Evolutionary conservation across 73 alveolate species (phyloP), one percentile per base, ranked within the genome.

Genomic region (Loxodes magnus): DNA sequence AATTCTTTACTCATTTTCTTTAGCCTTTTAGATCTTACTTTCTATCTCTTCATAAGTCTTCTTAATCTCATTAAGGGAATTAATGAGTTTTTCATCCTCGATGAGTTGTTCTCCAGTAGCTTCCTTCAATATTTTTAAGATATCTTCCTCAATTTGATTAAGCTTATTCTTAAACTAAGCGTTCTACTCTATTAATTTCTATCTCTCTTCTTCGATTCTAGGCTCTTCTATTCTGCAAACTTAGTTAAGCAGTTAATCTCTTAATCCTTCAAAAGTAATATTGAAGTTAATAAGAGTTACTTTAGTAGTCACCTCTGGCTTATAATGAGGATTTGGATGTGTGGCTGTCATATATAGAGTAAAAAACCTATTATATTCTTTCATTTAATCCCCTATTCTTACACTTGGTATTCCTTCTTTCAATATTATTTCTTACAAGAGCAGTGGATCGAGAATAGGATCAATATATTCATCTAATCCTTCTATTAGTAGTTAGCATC

Each of bases 241-340:
- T 15, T 62, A 43, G 21, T 63, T 42, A 17, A 69, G 72, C 78
- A 69, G 46, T 25, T 69, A 52, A 4, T 65, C 89, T 64, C 81
- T 94, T 12, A 92, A 84, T 29, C 98, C 98, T 50, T 93, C 96
- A 57, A 70, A 87, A 0, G 99, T 96, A 48, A 90, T 98, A 85
- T 93, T 91, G 87, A 96, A 93, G 84, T 93, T 93, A 46, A 96
- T 77, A 87, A 93, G 77, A 36, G 92, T 88, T 42, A 96, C 98
- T 64, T 81, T 92, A 5, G 94, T 98, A 44, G 98, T 93, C 33
- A 93, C 84, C 72, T 96, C 99, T 17, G 99, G 99, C 0, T 97
- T 75, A 71, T 83, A 96, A 70, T 96, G 99, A 30, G 99, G 99
- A 64, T 95, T 84, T 12, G 98, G 89, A 50, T 91, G 90, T 77